phyloP scores from a whole-genome alignment of 192 early-diverging fungal species.

The Fimicolochytrium jonesii region DNA sequence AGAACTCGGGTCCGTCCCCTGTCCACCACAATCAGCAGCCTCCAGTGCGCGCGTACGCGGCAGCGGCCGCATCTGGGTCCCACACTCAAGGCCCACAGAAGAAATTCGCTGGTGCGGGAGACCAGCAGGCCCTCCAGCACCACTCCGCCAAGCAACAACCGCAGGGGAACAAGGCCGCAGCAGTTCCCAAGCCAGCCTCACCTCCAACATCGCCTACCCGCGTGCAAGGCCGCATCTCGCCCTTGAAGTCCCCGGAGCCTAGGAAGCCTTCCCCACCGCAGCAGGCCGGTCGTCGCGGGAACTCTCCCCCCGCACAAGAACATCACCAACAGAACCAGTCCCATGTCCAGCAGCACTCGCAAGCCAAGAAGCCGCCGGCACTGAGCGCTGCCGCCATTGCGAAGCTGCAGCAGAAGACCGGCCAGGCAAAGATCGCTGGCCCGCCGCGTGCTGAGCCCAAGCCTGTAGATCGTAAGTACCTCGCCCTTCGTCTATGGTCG shows the following conservation, averaged over 20 bases:
- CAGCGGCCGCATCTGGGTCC: background rate
- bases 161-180: too few relatives aligned
- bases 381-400: background rate
- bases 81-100: too few relatives aligned
- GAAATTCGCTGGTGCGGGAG: too few relatives aligned
- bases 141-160: background rate
- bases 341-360: slow-evolving; percentile 22
- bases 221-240: too few relatives aligned
- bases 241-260: too few relatives aligned
- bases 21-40: background rate
- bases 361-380: background rate
- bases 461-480: slow-evolving; percentile 30
- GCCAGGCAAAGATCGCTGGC: slow-evolving; percentile 6
- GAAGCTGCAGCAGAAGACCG: slow-evolving; percentile 7
- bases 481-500: slow-evolving; percentile 42
- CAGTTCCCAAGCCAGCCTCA: background rate
- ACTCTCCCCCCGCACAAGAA: too few relatives aligned
- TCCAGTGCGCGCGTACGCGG: background rate
- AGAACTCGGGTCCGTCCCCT: background rate
- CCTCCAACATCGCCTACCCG: too few relatives aligned
- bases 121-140: background rate
- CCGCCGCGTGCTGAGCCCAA: slow-evolving; percentile 29
- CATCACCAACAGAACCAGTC: background rate
- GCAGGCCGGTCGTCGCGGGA: background rate
- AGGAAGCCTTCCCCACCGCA: too few relatives aligned